These are phyloP conservation scores for Mycena citricolor DNA, from an alignment of 1,284 basidiomycete genomes.

Conservation along the genomic window DNA sequence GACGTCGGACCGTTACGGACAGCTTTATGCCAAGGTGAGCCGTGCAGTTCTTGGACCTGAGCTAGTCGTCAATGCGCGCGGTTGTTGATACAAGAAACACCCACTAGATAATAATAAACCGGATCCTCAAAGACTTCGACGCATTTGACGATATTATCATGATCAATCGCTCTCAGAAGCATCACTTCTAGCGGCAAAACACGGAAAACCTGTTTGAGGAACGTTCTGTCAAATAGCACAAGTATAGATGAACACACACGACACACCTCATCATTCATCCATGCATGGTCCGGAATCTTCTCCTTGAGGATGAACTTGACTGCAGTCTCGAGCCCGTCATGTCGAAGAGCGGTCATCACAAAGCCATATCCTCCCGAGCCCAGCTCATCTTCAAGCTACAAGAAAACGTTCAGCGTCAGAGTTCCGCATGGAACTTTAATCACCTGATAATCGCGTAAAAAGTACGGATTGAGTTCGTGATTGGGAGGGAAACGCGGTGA, in stretches of 20 bases:
- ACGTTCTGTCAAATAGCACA: not conserved
- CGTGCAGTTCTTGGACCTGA: constrained; percentile 90
- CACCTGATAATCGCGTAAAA: constrained; percentile 67
- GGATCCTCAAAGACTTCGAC: constrained; percentile 83
- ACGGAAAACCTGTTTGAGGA: constrained; percentile 8
- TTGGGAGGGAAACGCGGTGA: constrained; percentile 53
- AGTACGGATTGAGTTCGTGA: constrained; percentile 66
- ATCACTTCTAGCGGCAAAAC: constrained; percentile 77
- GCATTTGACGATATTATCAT: constrained; percentile 82
- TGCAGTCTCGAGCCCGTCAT: constrained; percentile 68
- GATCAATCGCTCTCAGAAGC: constrained; percentile 72
- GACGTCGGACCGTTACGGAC: constrained; percentile 27
- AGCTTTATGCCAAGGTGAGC: constrained; percentile 75
- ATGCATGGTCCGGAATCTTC: constrained; percentile 78
- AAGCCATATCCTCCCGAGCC: constrained; percentile 93
- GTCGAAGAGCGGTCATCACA: constrained; percentile 73
- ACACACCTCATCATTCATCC: constrained; percentile 68
- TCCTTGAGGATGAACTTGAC: constrained; percentile 92
- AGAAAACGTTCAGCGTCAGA: no score
- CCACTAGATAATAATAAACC: constrained; percentile 84
- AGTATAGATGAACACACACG: no score
- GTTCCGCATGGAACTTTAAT: no score
- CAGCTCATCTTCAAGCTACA: constrained; percentile 77
- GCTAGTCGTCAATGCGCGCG: constrained; percentile 7
- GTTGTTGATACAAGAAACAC: constrained; percentile 22